A percentile compares a stretch with the other conserved stretches of the same genome.
These are phyloP conservation scores for Verticillium nonalfalfae DNA, from an alignment of 2,329 filamentous ascomycete genomes.

Conservation along the genomic window DNA sequence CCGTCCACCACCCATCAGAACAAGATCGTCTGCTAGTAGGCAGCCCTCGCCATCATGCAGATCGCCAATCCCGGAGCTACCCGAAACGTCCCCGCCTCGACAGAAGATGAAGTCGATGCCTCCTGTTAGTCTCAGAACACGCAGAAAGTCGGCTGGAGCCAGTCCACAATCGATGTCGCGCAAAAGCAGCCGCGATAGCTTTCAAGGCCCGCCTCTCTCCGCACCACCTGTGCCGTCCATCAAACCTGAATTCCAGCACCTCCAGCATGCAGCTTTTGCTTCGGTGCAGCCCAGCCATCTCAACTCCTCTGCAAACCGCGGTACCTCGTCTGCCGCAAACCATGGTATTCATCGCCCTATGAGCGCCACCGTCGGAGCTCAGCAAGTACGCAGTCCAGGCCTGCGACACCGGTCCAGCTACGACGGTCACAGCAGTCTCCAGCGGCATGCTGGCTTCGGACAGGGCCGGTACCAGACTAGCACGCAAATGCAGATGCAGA, in stretches of 20 bases:
- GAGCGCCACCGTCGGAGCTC: slow-evolving; percentile 3
- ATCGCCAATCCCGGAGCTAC: slow-evolving; percentile 19
- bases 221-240: neutral
- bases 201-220: neutral
- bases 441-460: slow-evolving; percentile 8
- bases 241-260: slow-evolving; percentile 2
- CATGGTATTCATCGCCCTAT: slow-evolving; percentile 1
- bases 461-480: slow-evolving; percentile 13
- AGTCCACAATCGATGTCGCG: neutral
- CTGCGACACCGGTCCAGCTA: slow-evolving; percentile 26
- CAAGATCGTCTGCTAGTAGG: slow-evolving; percentile 1
- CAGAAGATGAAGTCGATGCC: slow-evolving; percentile 27
- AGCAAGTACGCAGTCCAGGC: slow-evolving; percentile 7
- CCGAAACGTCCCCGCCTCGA: slow-evolving; percentile 15
- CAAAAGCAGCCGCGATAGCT: slow-evolving; percentile 1
- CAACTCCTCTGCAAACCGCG: neutral
- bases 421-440: slow-evolving; percentile 15
- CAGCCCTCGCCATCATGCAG: slow-evolving; percentile 2
- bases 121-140: slow-evolving; percentile 34
- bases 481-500: slow-evolving; percentile 4
- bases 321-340: neutral
- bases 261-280: neutral
- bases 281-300: neutral
- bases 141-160: slow-evolving; percentile 5
- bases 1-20: neutral